Evolutionary conservation across 257 asterid genomes (phyloP).

Genomic region (Apocynum venetum): DNA sequence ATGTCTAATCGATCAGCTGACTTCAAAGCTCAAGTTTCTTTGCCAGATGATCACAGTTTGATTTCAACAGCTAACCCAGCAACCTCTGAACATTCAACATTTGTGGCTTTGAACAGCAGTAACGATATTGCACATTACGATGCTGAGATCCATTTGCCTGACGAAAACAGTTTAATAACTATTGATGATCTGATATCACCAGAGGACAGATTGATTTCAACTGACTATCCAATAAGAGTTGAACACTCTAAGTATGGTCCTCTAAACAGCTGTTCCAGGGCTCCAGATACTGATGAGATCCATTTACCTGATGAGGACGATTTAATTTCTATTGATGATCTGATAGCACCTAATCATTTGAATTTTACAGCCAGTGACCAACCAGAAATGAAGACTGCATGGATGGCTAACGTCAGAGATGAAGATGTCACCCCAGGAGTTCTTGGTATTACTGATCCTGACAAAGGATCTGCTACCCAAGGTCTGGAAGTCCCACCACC

Average conservation of each 20-base stretch:
- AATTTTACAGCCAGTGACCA: constrained; percentile 9
- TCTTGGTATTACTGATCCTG: constrained; percentile 5
- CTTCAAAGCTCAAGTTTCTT: constrained; percentile 26
- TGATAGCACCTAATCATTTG: constrained; percentile 19
- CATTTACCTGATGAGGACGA: constrained; percentile 42
- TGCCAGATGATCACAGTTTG: constrained; percentile 21
- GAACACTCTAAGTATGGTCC: background rate
- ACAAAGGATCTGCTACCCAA: constrained; percentile 2
- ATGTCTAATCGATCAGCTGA: constrained; percentile 15
- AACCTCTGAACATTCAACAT: background rate
- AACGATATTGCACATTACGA: constrained; percentile 21
- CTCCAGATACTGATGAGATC: constrained; percentile 26
- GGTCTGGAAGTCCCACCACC: constrained; percentile 12
- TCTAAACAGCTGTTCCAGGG: constrained; percentile 1
- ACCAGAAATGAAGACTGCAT: constrained; percentile 8
- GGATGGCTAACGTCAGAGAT: constrained; percentile 15
- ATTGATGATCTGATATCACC: constrained; percentile 26
- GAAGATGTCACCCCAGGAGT: constrained; percentile 13
- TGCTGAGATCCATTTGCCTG: constrained; percentile 34
- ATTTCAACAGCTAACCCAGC: constrained; percentile 15
- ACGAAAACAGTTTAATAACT: constrained; percentile 39
- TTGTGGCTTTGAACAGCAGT: background rate
- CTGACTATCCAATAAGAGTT: constrained; percentile 6
- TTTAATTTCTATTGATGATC: constrained; percentile 29
- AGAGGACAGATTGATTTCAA: constrained; percentile 11